A percentile compares a stretch with the other conserved stretches of the same genome.
Conservation (phyloP, 495 filamentous ascomycete species). For the Xylaria cubensis region DNA sequence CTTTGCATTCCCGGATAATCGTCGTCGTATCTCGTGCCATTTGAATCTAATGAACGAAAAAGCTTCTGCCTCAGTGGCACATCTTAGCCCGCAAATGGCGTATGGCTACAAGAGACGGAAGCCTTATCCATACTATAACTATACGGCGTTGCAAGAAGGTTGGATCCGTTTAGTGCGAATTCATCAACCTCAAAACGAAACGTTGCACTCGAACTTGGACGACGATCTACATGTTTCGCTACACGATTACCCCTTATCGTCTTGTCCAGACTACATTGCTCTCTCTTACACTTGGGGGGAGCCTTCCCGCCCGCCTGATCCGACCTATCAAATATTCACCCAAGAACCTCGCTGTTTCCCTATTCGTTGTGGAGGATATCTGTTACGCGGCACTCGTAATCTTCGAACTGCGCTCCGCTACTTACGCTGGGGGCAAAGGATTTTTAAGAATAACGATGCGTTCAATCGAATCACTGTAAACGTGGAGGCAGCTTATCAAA, state of each 20-base stretch:
- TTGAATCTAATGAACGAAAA: background rate
- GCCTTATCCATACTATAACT: background rate
- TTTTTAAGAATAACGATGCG: background rate
- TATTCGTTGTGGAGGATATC: background rate
- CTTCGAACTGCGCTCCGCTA: background rate
- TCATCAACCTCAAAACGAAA: background rate
- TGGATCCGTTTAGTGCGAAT: background rate
- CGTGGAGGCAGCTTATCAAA: background rate
- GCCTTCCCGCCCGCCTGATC: background rate
- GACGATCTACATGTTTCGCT: conserved; percentile 9
- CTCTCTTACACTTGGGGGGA: conserved; percentile 9
- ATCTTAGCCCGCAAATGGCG: background rate
- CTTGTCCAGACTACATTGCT: conserved; percentile 8
- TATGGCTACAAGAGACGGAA: background rate
- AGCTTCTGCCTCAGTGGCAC: background rate
- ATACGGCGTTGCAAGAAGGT: background rate
- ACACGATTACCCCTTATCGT: conserved; percentile 5
- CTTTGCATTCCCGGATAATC: background rate
- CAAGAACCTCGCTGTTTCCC: conserved; percentile 2
- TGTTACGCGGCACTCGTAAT: background rate
- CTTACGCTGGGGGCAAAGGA: background rate
- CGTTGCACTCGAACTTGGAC: background rate
- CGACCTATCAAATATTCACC: background rate
- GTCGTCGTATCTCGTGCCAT: background rate
- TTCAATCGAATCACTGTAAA: background rate